Base-by-base conservation (phyloP, 176 grass and related monocot species). In the Leersia perrieri region DNA sequence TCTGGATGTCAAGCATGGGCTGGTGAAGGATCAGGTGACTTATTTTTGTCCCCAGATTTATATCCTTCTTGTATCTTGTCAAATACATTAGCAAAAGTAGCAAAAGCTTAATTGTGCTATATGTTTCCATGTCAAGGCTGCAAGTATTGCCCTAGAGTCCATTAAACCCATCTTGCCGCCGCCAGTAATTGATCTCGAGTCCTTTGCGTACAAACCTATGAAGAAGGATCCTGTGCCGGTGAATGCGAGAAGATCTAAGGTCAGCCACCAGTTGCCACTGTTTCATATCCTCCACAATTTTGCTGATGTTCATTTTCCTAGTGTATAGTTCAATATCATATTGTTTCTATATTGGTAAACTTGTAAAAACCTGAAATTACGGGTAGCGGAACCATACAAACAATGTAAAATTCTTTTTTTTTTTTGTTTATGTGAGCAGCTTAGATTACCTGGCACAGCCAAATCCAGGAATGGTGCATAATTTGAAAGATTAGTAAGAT, bases 241-340 rank as follows among this genome's bases (percentile, higher is more conserved):
- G 53, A 92, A 73, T 62, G 40, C 69, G 44, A 89, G 85, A 80
- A 92, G 81, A 72, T 70, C 88, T 22, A 98, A 94, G 95, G 95
- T 95, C 65, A 64, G 82, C 70, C 55, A 39, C 62, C 44, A 64
- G 81, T 84, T 83, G 57, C 63, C 34, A 15, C 68, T 69, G 20
- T 72, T 81, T 72, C 60, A 60, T 75, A 62, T 69, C 62, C 75
- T 66, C 16, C 33, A 32, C 47, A 26, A 26, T 72, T 88, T 67
- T 70, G 76, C 70, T 80, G 62, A 32, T 27, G 40, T 9, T 57
- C 53, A 55, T 45, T 85, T 85, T 53, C 47, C 49, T 27, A 51
- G 40, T 38, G 23, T 39, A 53, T 53, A 53, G 5, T 53, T n/a
- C 22, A 22, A 2, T 76, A n/a, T 73, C 5, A 62, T 74, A 12